Evolutionary conservation across 2,329 filamentous ascomycete genomes (phyloP), one percentile per base, ranked within the genome.

Genomic region (Cladosporium sp.): DNA sequence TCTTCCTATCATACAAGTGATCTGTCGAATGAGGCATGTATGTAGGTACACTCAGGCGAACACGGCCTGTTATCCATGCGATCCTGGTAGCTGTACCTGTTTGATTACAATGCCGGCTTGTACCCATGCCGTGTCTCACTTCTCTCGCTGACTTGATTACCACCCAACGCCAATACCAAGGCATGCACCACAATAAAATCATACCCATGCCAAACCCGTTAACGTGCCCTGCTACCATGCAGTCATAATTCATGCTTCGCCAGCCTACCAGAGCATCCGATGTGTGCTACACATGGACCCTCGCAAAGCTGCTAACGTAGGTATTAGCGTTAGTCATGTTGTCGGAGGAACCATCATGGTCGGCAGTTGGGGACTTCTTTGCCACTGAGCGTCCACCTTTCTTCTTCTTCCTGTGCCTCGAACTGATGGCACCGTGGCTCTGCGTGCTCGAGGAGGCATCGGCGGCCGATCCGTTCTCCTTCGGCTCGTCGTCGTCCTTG

Each of bases 201-300:
- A 25, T 37, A 47, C 10, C 32, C 17, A 55, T 55, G 52, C 40
- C 28, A 47, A n/a, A 17, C 15, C n/a, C 15, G 44, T 49, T 39
- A 50, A 48, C 19, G 44, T 50, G 35, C 54, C 24, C 44, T 45
- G n/a, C 36, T 50, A 50, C 54, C 54, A 66, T 68, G 61, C 58
- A 48, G 36, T 63, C 62, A 57, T 67, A 65, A 66, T 60, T 62
- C 60, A 70, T 70, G 65, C 66, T 66, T 63, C 58, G 61, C 64
- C 65, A 63, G 64, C 68, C 63, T 63, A 61, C 60, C 64, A 62
- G 25, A 60, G 67, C 64, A 63, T 60, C 59, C 64, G 64, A 59
- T 64, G 67, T 64, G 65, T 70, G 57, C 69, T 71, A 71, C 64
- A 70, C 68, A 69, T 70, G 67, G 65, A 70, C 65, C 65, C 64